Conservation (phyloP, 2,329 filamentous ascomycete species). For the Aspergillus sp. region DNA sequence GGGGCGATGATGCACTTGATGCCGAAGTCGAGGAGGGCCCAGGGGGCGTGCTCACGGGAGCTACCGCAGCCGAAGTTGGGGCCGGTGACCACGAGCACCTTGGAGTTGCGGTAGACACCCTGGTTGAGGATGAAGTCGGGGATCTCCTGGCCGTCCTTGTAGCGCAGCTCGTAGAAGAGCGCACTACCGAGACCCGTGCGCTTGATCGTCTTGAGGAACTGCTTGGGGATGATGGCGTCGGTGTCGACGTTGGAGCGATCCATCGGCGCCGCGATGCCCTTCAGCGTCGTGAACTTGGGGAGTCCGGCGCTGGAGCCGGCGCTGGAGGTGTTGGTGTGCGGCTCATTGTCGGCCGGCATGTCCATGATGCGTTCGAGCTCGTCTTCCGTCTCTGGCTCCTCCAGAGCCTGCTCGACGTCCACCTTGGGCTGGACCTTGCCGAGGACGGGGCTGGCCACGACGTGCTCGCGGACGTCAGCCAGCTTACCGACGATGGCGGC, state of each 20-base stretch:
- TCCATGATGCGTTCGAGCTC: constrained; percentile 64
- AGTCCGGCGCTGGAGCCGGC: constrained; percentile 60
- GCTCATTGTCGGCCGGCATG: constrained; percentile 59
- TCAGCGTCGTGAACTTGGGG: constrained; percentile 77
- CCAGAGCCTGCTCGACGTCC: constrained; percentile 58
- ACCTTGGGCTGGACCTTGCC: constrained; percentile 56
- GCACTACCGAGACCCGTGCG: constrained; percentile 86
- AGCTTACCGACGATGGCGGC: constrained; percentile 88
- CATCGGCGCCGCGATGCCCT: constrained; percentile 83
- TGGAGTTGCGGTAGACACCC: constrained; percentile 76
- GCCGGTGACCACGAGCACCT: constrained; percentile 89
- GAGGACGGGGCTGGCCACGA: constrained; percentile 46
- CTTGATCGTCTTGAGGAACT: constrained; percentile 99
- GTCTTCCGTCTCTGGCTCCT: constrained; percentile 59
- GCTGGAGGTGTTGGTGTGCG: constrained; percentile 59
- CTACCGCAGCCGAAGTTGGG: constrained; percentile 94
- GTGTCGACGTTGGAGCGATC: constrained; percentile 92
- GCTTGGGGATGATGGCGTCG: constrained; percentile 99
- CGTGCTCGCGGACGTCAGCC: constrained; percentile 81
- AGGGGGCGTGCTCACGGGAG: constrained; percentile 91
- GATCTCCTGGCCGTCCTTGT: constrained; percentile 72
- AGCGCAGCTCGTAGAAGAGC: constrained; percentile 83
- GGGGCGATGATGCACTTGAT: constrained; percentile 92
- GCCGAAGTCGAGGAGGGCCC: constrained; percentile 94
- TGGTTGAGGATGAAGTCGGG: constrained; percentile 85